Evolutionary conservation across 2,329 filamentous ascomycete species (phyloP).

Genomic region (Aspergillus aculeatus): DNA sequence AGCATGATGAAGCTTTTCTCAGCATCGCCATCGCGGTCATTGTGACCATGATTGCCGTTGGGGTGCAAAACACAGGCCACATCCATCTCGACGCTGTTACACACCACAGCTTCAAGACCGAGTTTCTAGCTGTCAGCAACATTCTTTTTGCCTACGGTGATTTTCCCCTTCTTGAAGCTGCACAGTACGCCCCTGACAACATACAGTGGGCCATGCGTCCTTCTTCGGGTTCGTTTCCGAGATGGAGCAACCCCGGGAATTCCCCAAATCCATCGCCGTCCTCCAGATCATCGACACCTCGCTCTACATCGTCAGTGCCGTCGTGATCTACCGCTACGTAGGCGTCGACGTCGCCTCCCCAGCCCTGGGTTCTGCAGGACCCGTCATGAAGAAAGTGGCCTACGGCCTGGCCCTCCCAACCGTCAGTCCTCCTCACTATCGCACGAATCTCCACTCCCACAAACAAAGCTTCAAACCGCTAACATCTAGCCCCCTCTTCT

Average conservation of each 20-base stretch:
- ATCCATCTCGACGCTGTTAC: slow-evolving; percentile 37
- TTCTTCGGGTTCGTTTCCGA: slow-evolving; percentile 68
- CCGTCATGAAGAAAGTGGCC: slow-evolving; percentile 59
- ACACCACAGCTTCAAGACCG: slow-evolving; percentile 50
- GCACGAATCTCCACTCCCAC: not conserved
- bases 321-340: slow-evolving; percentile 66
- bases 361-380: slow-evolving; percentile 62
- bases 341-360: slow-evolving; percentile 62
- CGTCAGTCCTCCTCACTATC: slow-evolving; percentile 15
- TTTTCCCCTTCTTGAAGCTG: not conserved
- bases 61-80: slow-evolving; percentile 48
- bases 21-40: slow-evolving; percentile 59
- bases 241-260: slow-evolving; percentile 60
- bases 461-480: not conserved
- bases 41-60: slow-evolving; percentile 66
- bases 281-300: slow-evolving; percentile 60
- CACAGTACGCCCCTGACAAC: not conserved
- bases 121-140: slow-evolving; percentile 62
- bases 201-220: slow-evolving; percentile 56
- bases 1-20: slow-evolving; percentile 50
- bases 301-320: slow-evolving; percentile 66
- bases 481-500: not conserved
- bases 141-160: slow-evolving; percentile 67
- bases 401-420: slow-evolving; percentile 69
- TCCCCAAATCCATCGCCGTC: slow-evolving; percentile 61